Percentiles rank a stretch among this genome's conserved stretches.
Evolutionary conservation across 495 filamentous ascomycete species (phyloP).

Genomic region (Podospora pseudopauciseta): DNA sequence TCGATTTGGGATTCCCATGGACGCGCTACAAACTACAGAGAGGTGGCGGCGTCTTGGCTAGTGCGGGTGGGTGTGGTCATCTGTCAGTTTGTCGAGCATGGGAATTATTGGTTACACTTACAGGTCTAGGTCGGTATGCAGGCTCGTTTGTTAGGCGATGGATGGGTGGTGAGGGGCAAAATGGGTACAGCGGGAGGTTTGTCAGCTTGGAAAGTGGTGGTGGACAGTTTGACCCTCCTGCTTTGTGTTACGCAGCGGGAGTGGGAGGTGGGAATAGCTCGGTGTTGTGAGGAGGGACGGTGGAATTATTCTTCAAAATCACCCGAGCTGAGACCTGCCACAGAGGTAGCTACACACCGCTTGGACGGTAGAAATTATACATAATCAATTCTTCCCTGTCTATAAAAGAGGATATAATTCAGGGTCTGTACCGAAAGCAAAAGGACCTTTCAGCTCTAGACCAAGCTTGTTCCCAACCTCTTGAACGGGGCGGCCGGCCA

Average conservation of each 20-base stretch:
- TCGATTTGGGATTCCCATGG: neutral
- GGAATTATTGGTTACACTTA: neutral
- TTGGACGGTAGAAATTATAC: no score
- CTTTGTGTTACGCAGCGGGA: neutral
- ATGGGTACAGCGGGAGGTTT: neutral
- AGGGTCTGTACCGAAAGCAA: neutral
- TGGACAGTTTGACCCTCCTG: neutral
- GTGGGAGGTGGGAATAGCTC: neutral
- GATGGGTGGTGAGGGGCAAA: neutral
- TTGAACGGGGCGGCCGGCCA: neutral
- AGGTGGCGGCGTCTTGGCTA: neutral
- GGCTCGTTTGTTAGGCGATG: neutral
- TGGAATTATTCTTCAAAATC: no score
- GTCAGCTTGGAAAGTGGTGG: neutral
- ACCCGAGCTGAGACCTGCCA: no score
- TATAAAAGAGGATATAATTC: neutral
- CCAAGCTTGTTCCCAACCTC: neutral
- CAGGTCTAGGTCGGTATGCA: no score
- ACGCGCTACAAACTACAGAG: neutral
- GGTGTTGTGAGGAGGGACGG: no score
- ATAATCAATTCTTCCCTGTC: neutral
- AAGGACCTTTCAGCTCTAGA: neutral
- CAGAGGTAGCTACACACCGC: no score
- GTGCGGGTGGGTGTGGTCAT: neutral
- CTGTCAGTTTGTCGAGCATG: neutral